Evolutionary conservation across 2,329 filamentous ascomycete species (phyloP).

Genomic region (Diaporthe capsici): DNA sequence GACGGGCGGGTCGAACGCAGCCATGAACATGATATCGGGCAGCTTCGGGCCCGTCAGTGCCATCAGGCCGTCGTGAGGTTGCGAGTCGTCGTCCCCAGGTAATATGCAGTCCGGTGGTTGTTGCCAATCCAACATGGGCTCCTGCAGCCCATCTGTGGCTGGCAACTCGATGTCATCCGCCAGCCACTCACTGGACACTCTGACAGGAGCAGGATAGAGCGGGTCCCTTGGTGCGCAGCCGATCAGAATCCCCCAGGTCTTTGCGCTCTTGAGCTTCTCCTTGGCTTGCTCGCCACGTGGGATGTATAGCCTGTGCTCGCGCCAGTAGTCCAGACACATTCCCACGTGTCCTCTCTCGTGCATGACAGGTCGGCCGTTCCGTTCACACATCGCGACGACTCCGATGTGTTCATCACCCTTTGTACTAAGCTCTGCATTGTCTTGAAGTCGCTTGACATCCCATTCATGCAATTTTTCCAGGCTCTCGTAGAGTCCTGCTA

Average conservation of each 20-base stretch:
- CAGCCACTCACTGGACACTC: slow-evolving; percentile 82
- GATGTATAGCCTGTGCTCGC: slow-evolving; percentile 64
- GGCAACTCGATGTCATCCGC: slow-evolving; percentile 71
- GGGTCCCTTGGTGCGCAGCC: slow-evolving; percentile 69
- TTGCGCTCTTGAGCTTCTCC: slow-evolving; percentile 58
- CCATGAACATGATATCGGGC: slow-evolving; percentile 81
- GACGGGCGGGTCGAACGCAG: slow-evolving; percentile 81
- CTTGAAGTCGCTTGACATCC: slow-evolving; percentile 73
- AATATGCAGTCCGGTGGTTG: slow-evolving; percentile 78
- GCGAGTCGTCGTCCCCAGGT: slow-evolving; percentile 54
- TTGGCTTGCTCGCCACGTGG: slow-evolving; percentile 30
- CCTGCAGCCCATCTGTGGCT: slow-evolving; percentile 53
- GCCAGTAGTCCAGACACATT: slow-evolving; percentile 84
- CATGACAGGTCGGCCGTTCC: slow-evolving; percentile 79
- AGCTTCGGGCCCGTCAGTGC: slow-evolving; percentile 64
- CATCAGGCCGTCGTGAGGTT: slow-evolving; percentile 66
- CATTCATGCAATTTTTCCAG: slow-evolving; percentile 78
- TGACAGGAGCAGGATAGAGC: slow-evolving; percentile 68
- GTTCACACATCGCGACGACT: slow-evolving; percentile 75
- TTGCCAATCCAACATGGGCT: slow-evolving; percentile 76
- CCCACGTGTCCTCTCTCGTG: slow-evolving; percentile 78
- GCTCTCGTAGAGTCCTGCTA: slow-evolving; percentile 80
- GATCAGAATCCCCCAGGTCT: slow-evolving; percentile 77
- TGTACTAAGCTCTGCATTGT: slow-evolving; percentile 60
- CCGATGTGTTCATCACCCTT: slow-evolving; percentile 65